These are phyloP conservation scores for Lodderomyces orthopsilosis DNA, from an alignment of 1,139 yeast genomes.

Conservation along the genomic window DNA sequence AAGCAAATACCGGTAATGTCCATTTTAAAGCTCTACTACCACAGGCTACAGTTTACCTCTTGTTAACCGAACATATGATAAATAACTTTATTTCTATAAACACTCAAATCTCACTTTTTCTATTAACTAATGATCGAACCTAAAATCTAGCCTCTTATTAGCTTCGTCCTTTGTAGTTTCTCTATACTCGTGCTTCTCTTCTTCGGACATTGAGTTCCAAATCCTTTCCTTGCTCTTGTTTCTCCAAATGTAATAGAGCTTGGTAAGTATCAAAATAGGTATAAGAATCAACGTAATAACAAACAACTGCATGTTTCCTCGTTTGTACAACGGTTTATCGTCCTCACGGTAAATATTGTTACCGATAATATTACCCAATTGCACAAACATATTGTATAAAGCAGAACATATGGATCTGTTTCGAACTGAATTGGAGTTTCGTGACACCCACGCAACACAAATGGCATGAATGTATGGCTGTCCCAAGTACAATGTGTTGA, in stretches of 20 bases:
- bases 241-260: constrained; percentile 42
- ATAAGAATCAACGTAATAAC: constrained; percentile 15
- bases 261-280: constrained; percentile 21
- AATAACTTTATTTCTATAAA: too few relatives aligned
- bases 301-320: constrained; percentile 44
- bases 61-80: too few relatives aligned
- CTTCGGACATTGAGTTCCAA: constrained; percentile 47
- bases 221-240: constrained; percentile 42
- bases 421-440: constrained; percentile 58
- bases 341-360: constrained; percentile 54
- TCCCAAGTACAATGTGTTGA: constrained; percentile 47
- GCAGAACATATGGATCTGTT: constrained; percentile 58
- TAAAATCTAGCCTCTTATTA: constrained; percentile 54
- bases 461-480: constrained; percentile 53
- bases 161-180: constrained; percentile 46
- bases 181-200: constrained; percentile 46
- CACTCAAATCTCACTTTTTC: too few relatives aligned
- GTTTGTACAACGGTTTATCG: constrained; percentile 56
- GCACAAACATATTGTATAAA: constrained; percentile 59
- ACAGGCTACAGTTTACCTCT: too few relatives aligned
- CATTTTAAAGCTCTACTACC: too few relatives aligned
- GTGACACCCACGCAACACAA: constrained; percentile 57
- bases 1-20: too few relatives aligned
- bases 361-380: constrained; percentile 49
- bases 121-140: constrained; percentile 25